Evolutionary conservation across 2,329 filamentous ascomycete genomes (phyloP).

Genomic region (Neonectria hederae): DNA sequence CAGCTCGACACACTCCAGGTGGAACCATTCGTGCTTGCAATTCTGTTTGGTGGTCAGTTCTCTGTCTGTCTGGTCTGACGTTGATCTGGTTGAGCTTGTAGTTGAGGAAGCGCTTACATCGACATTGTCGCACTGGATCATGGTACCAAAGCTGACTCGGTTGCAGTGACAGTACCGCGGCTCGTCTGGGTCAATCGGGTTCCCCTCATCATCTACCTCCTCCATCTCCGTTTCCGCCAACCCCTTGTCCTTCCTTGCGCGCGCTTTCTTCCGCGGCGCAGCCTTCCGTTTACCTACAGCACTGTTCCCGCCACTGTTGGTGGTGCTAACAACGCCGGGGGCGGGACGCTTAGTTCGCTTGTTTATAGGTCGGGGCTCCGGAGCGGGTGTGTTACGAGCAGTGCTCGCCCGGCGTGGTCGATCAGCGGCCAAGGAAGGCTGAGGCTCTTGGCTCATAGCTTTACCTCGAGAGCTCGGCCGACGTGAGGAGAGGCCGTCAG

Average conservation of each 20-base stretch:
- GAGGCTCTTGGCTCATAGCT: slow-evolving; percentile 61
- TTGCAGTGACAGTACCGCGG: slow-evolving; percentile 81
- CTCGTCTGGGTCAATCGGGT: slow-evolving; percentile 78
- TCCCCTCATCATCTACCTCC: slow-evolving; percentile 74
- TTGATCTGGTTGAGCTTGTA: slow-evolving; percentile 15
- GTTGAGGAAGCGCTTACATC: slow-evolving; percentile 64
- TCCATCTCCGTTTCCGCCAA: slow-evolving; percentile 57
- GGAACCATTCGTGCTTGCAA: slow-evolving; percentile 88
- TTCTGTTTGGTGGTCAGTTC: slow-evolving; percentile 52
- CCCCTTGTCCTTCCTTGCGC: slow-evolving; percentile 59
- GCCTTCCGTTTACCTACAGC: slow-evolving; percentile 78
- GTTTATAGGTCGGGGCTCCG: slow-evolving; percentile 60
- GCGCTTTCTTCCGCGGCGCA: slow-evolving; percentile 72
- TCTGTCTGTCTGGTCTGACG: slow-evolving; percentile 13
- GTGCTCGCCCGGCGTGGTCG: slow-evolving; percentile 66
- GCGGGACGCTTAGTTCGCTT: slow-evolving; percentile 75
- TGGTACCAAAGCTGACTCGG: slow-evolving; percentile 81
- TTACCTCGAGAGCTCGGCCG: slow-evolving; percentile 64
- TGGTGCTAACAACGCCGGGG: slow-evolving; percentile 74
- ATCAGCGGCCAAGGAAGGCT: slow-evolving; percentile 59
- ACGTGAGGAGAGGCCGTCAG: slow-evolving; percentile 50
- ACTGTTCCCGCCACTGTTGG: slow-evolving; percentile 68
- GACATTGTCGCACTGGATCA: slow-evolving; percentile 84
- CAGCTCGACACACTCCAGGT: slow-evolving; percentile 79
- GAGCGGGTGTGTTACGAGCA: slow-evolving; percentile 65